Percentiles rank a stretch among this genome's conserved stretches.
Conservation (phyloP, 495 filamentous ascomycete genomes). For the Neurospora cerealis region DNA sequence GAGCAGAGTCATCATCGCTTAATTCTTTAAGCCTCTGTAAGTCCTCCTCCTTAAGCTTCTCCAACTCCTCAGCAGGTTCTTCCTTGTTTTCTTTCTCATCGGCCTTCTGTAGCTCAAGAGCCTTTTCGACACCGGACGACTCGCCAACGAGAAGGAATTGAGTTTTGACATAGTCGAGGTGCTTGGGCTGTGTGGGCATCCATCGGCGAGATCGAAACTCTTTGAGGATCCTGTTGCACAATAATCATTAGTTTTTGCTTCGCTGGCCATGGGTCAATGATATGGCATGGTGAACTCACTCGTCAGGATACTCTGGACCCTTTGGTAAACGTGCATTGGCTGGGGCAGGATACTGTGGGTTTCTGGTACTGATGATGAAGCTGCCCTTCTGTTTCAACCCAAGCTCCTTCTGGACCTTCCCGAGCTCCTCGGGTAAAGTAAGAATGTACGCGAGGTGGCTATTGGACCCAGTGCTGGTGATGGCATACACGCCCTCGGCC, state of each 20-base stretch:
- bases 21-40: slow-evolving; percentile 27
- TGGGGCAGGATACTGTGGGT: slow-evolving; percentile 60
- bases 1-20: slow-evolving; percentile 23
- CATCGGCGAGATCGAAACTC: slow-evolving; percentile 69
- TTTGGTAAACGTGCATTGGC: slow-evolving; percentile 53
- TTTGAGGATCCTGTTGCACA: slow-evolving; percentile 43
- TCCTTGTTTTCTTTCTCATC: slow-evolving; percentile 46
- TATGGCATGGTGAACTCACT: slow-evolving; percentile 38
- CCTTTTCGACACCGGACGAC: slow-evolving; percentile 52
- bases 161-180: slow-evolving; percentile 67
- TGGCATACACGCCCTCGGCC: slow-evolving; percentile 80
- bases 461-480: slow-evolving; percentile 59
- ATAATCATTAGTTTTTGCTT: slow-evolving; percentile 15
- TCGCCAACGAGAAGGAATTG: slow-evolving; percentile 81
- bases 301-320: slow-evolving; percentile 60
- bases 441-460: slow-evolving; percentile 77
- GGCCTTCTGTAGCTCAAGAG: slow-evolving; percentile 46
- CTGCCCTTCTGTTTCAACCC: slow-evolving; percentile 63
- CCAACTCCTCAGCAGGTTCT: slow-evolving; percentile 44
- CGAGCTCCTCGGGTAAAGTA: slow-evolving; percentile 62
- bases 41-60: slow-evolving; percentile 36
- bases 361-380: slow-evolving; percentile 73
- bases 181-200: slow-evolving; percentile 62
- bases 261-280: background rate
- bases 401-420: slow-evolving; percentile 66